phyloP scores from a whole-genome alignment of 768 basidiomycete genomes.

The Paxillus involutus region DNA sequence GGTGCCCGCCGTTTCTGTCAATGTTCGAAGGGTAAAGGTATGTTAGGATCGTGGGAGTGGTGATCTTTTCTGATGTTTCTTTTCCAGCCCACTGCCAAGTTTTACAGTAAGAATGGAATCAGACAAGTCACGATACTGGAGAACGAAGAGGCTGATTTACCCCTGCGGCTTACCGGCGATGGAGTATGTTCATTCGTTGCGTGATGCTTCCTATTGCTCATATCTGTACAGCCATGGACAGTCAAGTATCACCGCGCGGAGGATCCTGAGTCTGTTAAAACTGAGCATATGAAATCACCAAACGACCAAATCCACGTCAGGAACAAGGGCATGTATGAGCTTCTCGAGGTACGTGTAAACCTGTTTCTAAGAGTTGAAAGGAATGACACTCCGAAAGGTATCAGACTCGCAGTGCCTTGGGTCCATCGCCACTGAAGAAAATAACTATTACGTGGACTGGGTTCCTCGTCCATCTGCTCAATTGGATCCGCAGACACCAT shows the following conservation, averaged over 20 bases:
- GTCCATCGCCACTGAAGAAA: slow-evolving; percentile 54
- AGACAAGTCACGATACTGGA: slow-evolving; percentile 69
- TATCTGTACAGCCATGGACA: slow-evolving; percentile 73
- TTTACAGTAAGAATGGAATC: slow-evolving; percentile 67
- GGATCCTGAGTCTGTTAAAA: slow-evolving; percentile 38
- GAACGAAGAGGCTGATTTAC: slow-evolving; percentile 68
- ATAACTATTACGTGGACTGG: slow-evolving; percentile 73
- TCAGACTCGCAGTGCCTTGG: slow-evolving; percentile 87
- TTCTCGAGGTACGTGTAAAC: slow-evolving; percentile 54
- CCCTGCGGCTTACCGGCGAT: slow-evolving; percentile 87
- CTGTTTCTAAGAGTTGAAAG: background rate
- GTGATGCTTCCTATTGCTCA: slow-evolving; percentile 1
- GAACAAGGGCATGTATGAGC: slow-evolving; percentile 74
- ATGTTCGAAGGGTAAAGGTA: slow-evolving; percentile 81
- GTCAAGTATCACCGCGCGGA: slow-evolving; percentile 67
- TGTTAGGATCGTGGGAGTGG: slow-evolving; percentile 13
- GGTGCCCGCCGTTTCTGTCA: slow-evolving; percentile 78
- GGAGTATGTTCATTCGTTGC: slow-evolving; percentile 53
- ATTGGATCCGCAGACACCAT: slow-evolving; percentile 58
- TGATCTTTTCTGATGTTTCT: background rate
- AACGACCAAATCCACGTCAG: slow-evolving; percentile 76
- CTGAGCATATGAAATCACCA: slow-evolving; percentile 49
- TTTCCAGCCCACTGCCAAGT: slow-evolving; percentile 78
- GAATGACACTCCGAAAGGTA: slow-evolving; percentile 46
- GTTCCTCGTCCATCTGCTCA: slow-evolving; percentile 75